A percentile compares a stretch with the other conserved stretches of the same genome.
Evolutionary conservation across 2,329 filamentous ascomycete genomes (phyloP).

Genomic region (Fusarium sp.): DNA sequence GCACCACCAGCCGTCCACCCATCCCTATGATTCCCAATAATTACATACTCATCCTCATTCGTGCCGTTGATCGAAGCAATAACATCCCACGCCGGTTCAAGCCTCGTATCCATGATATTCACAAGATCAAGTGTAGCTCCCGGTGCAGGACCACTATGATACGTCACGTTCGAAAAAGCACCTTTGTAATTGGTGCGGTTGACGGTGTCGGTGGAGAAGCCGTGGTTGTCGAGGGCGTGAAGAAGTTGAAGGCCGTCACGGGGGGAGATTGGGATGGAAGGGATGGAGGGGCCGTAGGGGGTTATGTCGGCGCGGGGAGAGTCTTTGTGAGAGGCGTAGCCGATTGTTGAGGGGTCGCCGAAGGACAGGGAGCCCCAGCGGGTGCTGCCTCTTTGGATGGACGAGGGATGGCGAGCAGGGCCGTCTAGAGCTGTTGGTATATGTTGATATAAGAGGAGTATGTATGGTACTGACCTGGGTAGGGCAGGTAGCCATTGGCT

Average conservation of each 20-base stretch:
- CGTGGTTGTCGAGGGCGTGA: slow-evolving; percentile 9
- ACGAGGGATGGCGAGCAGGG: slow-evolving; percentile 27
- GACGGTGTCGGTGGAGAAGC: slow-evolving; percentile 2
- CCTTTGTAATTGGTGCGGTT: slow-evolving; percentile 28
- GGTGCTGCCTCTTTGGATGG: slow-evolving; percentile 31
- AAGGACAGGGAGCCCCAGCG: slow-evolving; percentile 33
- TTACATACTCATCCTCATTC: slow-evolving; percentile 52
- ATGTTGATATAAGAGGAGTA: accelerated
- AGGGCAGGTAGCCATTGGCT: slow-evolving; percentile 18
- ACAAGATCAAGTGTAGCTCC: slow-evolving; percentile 9
- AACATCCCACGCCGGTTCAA: slow-evolving; percentile 42
- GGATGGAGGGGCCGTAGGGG: slow-evolving; percentile 23
- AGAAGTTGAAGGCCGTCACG: slow-evolving; percentile 19
- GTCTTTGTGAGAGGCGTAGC: slow-evolving; percentile 31
- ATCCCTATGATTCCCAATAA: slow-evolving; percentile 63
- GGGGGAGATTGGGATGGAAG: slow-evolving; percentile 25
- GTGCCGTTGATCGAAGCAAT: slow-evolving; percentile 54
- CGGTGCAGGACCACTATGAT: slow-evolving; percentile 20
- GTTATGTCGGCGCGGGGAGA: slow-evolving; percentile 23
- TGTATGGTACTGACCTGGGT: slow-evolving; percentile 1
- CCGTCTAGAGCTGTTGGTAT: slow-evolving; percentile 2
- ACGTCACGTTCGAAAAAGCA: slow-evolving; percentile 21
- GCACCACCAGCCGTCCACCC: slow-evolving; percentile 64
- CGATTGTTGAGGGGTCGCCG: slow-evolving; percentile 31
- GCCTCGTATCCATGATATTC: slow-evolving; percentile 26